Base-by-base conservation (phyloP, 2,329 filamentous ascomycete genomes). In the Fusarium luffae region DNA sequence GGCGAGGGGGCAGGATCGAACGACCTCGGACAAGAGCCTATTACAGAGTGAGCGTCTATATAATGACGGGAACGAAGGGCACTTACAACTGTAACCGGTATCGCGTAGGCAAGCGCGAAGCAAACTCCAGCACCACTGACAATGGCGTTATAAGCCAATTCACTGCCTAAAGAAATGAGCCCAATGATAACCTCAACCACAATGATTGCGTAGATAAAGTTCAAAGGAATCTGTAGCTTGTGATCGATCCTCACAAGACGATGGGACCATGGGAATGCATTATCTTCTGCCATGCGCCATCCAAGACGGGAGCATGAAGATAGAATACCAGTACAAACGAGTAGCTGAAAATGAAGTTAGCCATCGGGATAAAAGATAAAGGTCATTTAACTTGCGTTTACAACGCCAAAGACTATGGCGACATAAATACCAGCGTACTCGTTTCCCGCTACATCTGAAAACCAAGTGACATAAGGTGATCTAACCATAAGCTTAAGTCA, bases 211-310 rank as follows among this genome's bases (percentile, higher is more conserved):
- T 46, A 49, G 5, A 66, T 64, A 5, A 59, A 59, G 41, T 65
- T 66, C 0, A 66, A 11, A 4, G 55, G 61, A 1, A 55, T 65
- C 2, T 66, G 49, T 2, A 67, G 21, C 21, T 18, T 56, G 21
- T 5, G 21, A 5, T 61, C 54, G 18, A 67, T 61, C 13, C 47
- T 55, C 2, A 50, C 30, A 3, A 67, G 56, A 10, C 30, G 48
- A 5, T 21, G 7, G 0, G 64, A 67, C 54, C 44, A 66, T 5
- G 64, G 64, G 3, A 67, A 67, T 16, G 64, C 64, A 12, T 25
- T 60, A 2, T 67, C 64, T 14, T 59, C 37, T 0, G 64, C 64
- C 64, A 67, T 60, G 2, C 64, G 47, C 64, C 64, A 67, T 8
- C 54, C 64, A 2, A 67, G 55, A 3, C 64, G 64, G 14, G 64